Conservation (phyloP, 2,329 filamentous ascomycete genomes). For the Apiospora koreana region DNA sequence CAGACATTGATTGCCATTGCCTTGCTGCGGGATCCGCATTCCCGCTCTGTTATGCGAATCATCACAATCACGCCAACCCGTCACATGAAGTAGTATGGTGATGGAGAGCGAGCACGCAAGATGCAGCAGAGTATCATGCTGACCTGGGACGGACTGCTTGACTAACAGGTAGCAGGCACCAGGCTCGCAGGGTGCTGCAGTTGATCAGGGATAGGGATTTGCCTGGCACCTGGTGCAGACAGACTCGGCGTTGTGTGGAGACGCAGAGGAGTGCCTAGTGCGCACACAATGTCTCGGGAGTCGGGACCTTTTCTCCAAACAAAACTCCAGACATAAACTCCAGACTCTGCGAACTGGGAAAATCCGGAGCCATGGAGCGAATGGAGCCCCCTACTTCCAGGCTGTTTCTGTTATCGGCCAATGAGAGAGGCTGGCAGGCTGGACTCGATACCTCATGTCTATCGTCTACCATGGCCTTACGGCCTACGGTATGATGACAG, state of each 20-base stretch:
- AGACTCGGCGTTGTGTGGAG: neutral
- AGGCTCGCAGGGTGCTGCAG: too few species aligned
- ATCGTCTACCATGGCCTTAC: neutral
- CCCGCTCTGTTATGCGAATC: neutral
- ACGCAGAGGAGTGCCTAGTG: neutral
- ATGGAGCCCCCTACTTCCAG: neutral
- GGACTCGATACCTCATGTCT: neutral
- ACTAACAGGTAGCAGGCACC: neutral
- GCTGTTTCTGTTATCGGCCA: neutral
- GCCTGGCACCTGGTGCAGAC: too few species aligned
- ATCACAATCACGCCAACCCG: neutral
- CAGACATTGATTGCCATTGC: too few species aligned
- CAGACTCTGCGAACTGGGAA: slow-evolving; percentile 1
- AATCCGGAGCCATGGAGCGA: neutral
- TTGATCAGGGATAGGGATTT: neutral
- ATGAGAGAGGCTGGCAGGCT: neutral
- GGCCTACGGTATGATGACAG: neutral
- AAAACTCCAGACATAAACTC: neutral
- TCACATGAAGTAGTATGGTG: neutral
- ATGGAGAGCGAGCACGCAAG: neutral
- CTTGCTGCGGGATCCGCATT: neutral
- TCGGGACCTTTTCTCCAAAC: slow-evolving; percentile 1
- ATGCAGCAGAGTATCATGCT: neutral
- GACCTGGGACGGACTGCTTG: neutral
- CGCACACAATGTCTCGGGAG: slow-evolving; percentile 1